Percentiles rank a stretch among this genome's conserved stretches.
These are phyloP conservation scores for Oidiodendron maius DNA, from an alignment of 495 filamentous ascomycete genomes.

Conservation along the genomic window DNA sequence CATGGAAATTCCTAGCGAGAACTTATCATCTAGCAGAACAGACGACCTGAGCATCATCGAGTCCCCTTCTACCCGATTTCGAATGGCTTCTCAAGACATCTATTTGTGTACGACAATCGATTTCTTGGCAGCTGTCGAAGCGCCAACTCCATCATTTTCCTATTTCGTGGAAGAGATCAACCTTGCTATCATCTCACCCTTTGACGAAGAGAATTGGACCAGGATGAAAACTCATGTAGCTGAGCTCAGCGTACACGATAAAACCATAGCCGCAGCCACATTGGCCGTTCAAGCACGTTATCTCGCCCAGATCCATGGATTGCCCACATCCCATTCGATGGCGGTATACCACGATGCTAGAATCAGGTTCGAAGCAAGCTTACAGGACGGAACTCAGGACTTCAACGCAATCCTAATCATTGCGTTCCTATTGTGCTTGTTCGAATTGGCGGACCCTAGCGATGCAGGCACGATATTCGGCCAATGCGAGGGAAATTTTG, in stretches of 20 bases:
- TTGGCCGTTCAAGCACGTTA: conserved; percentile 1
- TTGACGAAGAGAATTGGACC: conserved; percentile 1
- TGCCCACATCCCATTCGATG: too few relatives aligned
- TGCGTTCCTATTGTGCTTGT: too few relatives aligned
- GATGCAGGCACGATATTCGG: too few relatives aligned
- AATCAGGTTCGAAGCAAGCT: too few relatives aligned
- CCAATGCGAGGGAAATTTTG: too few relatives aligned
- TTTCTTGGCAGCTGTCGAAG: conserved; percentile 1
- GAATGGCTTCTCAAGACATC: neutral
- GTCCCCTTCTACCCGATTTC: conserved; percentile 3
- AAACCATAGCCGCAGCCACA: conserved; percentile 2
- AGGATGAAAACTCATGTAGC: conserved; percentile 3
- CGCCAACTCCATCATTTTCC: conserved; percentile 1
- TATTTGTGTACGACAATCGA: conserved; percentile 1
- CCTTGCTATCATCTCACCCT: neutral
- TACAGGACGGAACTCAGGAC: too few relatives aligned
- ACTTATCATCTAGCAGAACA: neutral
- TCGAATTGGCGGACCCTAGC: too few relatives aligned
- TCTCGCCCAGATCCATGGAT: too few relatives aligned
- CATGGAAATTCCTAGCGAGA: too few relatives aligned
- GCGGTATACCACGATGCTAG: too few relatives aligned
- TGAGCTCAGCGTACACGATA: conserved; percentile 1
- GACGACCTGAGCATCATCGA: conserved; percentile 2
- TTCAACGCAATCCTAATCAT: too few relatives aligned
- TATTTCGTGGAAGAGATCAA: conserved; percentile 3